A percentile compares a stretch with the other conserved stretches of the same genome.
Conservation (phyloP, 176 grass and related monocot species). For the Leersia perrieri region DNA sequence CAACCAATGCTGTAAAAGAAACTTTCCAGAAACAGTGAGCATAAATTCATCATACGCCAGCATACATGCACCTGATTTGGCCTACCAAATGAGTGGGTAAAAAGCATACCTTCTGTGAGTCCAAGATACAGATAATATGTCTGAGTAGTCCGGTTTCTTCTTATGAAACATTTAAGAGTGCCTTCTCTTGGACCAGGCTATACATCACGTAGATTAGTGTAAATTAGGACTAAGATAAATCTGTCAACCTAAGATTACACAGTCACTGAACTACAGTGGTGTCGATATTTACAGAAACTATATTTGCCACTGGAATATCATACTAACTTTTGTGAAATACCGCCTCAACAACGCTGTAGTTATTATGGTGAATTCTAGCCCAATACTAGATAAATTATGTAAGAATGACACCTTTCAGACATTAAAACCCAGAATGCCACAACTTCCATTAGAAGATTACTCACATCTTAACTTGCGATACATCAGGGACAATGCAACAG, state of each 20-base stretch:
- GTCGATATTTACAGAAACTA: not conserved
- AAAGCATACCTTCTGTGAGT: constrained; percentile 72
- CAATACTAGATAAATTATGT: not conserved
- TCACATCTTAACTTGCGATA: constrained; percentile 16
- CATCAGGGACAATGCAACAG: not conserved
- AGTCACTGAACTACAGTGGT: not conserved
- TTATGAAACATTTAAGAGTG: constrained; percentile 93
- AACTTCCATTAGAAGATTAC: constrained; percentile 7
- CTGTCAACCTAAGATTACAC: not conserved
- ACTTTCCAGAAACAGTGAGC: constrained; percentile 14
- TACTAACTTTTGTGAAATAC: constrained; percentile 1
- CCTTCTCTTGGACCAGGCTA: constrained; percentile 85
- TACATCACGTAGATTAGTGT: not conserved
- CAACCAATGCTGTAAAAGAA: constrained; percentile 61
- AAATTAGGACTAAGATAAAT: not conserved
- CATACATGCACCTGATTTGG: not conserved
- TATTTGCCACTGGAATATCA: not conserved
- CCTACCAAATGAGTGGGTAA: not conserved
- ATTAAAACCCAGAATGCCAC: not conserved
- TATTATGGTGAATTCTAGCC: no score
- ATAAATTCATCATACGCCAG: not conserved
- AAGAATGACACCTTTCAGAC: not conserved
- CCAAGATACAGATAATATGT: constrained; percentile 87
- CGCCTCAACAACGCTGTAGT: not conserved
- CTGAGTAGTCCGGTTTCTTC: constrained; percentile 71